Evolutionary conservation across 192 early-diverging fungal genomes (phyloP), one percentile per base, ranked within the genome.

Genomic region (Chytriomyces hyalinus): DNA sequence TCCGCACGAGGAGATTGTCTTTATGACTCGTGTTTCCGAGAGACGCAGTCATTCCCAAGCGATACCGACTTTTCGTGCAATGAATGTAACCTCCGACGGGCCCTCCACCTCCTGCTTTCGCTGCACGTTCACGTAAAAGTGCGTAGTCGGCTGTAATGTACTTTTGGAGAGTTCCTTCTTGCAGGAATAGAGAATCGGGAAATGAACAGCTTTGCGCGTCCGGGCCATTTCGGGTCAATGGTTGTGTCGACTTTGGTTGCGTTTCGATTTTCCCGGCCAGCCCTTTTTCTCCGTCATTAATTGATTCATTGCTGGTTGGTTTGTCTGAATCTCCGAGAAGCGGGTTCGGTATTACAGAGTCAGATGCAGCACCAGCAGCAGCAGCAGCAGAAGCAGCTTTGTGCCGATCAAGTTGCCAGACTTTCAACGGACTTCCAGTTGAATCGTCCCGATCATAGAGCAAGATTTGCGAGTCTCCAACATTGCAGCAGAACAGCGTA

Each of bases 381-480:
- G 15, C 20, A n/a, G 53, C 53, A 4, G 51, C 51, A 13, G 24
- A 0, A 8, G 69, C 69, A 15, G 15, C 20, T 24, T n/a, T 22
- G 11, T 20, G 10, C 13, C 72, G n/a, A 10, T 63, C 8, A 4
- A 73, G 72, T 9, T 46, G 13, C 72, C 72, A 73, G 36, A 73
- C 46, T 59, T 73, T 73, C 26, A 73, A 43, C 17, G 72, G 72
- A 13, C 9, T 20, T 20, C 13, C 59, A 1, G 26, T 9, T 10
- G 20, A 6, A 20, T 24, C 46, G 61, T 73, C 61, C 11, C 60
- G 6, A 61, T 73, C 72, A 48, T 63, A 73, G 10, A 28, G 13
- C 13, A 73, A 36, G 8, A 73, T 73, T 61, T 73, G 72, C 5
- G 72, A 73, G 45, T 73, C 72, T n/a, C 72, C 72, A 63, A 73